Evolutionary conservation across 2,329 filamentous ascomycete genomes (phyloP).

Genomic region (Botryotinia narcissicola): DNA sequence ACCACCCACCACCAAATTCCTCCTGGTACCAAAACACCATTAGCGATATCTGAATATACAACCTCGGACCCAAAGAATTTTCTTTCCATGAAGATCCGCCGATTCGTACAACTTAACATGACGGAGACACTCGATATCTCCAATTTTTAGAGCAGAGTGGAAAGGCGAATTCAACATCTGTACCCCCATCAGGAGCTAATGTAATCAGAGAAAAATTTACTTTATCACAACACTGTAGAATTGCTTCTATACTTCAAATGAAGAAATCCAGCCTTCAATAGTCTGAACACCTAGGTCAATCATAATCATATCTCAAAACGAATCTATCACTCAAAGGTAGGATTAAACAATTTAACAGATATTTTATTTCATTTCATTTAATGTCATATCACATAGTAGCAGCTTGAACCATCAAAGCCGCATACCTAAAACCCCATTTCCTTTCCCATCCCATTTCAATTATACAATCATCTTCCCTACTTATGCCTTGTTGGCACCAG

Average conservation of each 20-base stretch:
- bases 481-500: conserved; percentile 18
- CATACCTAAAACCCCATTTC: neutral
- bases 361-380: conserved; percentile 1
- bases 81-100: neutral
- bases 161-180: too few relatives aligned
- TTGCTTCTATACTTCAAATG: neutral
- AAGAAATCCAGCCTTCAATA: neutral
- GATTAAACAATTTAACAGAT: neutral
- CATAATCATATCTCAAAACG: neutral
- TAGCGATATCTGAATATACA: neutral
- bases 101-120: neutral
- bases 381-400: neutral
- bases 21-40: neutral
- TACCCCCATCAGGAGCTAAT: too few relatives aligned
- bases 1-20: too few relatives aligned
- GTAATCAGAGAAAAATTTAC: too few relatives aligned
- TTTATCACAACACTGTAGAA: neutral
- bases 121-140: neutral
- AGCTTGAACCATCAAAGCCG: neutral
- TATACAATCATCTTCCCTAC: neutral
- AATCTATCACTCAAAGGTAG: neutral
- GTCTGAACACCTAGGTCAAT: neutral
- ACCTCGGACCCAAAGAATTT: accelerated
- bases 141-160: neutral
- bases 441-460: neutral